Percentiles rank a stretch among this genome's conserved stretches.
Evolutionary conservation across 805 yeast genomes (phyloP).

Genomic region (Starmera dryadoides): DNA sequence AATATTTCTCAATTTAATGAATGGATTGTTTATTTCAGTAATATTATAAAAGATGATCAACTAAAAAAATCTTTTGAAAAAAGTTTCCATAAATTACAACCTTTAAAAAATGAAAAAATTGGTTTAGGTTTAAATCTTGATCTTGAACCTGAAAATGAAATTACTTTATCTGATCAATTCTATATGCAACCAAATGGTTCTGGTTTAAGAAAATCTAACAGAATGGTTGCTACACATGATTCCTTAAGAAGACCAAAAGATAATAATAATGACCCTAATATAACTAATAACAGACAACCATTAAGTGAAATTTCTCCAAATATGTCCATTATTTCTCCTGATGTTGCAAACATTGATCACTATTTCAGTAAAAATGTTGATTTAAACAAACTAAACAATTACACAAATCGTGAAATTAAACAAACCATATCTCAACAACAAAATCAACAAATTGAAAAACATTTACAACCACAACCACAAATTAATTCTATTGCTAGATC

Average conservation of each 20-base stretch:
- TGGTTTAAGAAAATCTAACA: conserved; percentile 11
- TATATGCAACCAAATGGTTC: conserved; percentile 2
- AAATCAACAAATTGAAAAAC: background rate
- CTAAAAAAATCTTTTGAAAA: conserved; percentile 4
- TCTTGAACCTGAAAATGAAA: background rate
- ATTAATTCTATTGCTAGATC: conserved; percentile 2
- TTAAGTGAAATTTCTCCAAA: conserved; percentile 1
- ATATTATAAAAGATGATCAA: background rate
- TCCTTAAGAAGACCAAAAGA: conserved; percentile 6
- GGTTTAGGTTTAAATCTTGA: conserved; percentile 14
- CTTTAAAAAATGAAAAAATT: conserved; percentile 7
- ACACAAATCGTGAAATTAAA: conserved; percentile 5
- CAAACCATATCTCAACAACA: background rate
- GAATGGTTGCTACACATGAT: conserved; percentile 11
- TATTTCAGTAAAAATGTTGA: conserved; percentile 3
- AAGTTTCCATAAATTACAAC: conserved; percentile 5
- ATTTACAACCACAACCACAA: background rate
- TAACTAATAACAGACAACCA: background rate
- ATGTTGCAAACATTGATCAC: conserved; percentile 4
- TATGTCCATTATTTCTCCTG: conserved; percentile 4
- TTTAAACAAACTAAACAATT: conserved; percentile 5
- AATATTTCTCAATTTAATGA: conserved; percentile 14
- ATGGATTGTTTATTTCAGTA: conserved; percentile 7
- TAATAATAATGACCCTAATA: conserved; percentile 2
- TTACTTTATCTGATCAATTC: background rate